Conservation (phyloP, 257 asterid genomes). For the Nicotiana paniculata region DNA sequence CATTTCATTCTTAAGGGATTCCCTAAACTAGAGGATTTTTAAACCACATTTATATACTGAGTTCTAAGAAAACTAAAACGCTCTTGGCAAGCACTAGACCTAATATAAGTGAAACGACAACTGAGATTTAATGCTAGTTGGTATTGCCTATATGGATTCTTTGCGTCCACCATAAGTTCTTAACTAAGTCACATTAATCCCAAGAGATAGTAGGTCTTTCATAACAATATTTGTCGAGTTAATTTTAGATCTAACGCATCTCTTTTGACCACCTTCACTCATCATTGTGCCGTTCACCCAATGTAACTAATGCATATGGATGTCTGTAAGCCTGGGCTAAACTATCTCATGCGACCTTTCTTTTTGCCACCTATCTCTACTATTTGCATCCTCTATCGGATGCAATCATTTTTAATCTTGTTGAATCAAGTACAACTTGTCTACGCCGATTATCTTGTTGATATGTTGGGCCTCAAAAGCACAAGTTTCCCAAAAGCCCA, state of each 20-base stretch:
- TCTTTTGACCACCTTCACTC: neutral
- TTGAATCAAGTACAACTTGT: no score
- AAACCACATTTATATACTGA: neutral
- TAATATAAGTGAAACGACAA: neutral
- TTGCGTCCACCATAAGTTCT: neutral
- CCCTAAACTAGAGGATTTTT: neutral
- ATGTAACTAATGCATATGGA: neutral
- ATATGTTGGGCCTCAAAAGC: no score
- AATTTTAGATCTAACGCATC: neutral
- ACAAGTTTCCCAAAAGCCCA: no score
- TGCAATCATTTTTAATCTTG: no score
- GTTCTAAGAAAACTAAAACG: neutral
- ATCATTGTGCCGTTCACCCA: neutral
- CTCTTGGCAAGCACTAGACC: neutral
- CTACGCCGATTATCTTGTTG: no score
- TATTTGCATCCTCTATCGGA: neutral
- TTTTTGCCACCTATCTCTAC: neutral
- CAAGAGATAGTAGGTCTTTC: neutral
- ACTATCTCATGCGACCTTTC: neutral
- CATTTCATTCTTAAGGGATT: neutral
- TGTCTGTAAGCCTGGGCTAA: neutral
- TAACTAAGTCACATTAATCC: neutral
- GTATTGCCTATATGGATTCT: neutral
- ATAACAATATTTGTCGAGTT: no score
- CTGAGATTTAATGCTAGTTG: neutral